A percentile compares a stretch with the other conserved stretches of the same genome.
phyloP scores from a whole-genome alignment of 1,139 yeast genomes.

The Candida sp. region DNA sequence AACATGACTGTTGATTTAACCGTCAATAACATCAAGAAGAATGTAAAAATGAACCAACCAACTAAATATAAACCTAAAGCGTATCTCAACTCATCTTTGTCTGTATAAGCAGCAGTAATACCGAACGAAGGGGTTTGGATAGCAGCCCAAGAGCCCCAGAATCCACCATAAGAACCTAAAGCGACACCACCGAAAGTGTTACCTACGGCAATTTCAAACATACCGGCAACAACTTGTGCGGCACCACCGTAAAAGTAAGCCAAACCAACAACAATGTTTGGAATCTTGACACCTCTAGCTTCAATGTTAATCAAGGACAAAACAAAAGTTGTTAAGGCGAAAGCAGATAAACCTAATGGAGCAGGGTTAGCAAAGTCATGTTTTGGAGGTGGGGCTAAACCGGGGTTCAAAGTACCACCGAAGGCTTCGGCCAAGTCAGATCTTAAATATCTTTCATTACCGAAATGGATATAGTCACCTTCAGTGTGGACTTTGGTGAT shows the following conservation, averaged over 20 bases:
- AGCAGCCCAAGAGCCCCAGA: slow-evolving; percentile 85
- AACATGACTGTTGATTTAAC: slow-evolving; percentile 79
- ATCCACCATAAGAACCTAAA: slow-evolving; percentile 78
- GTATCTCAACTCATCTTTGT: slow-evolving; percentile 22
- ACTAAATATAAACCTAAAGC: slow-evolving; percentile 74
- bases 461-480: slow-evolving; percentile 67
- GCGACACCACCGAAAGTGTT: slow-evolving; percentile 94
- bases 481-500: slow-evolving; percentile 29
- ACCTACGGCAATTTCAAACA: slow-evolving; percentile 74
- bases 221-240: slow-evolving; percentile 69
- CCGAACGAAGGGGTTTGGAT: slow-evolving; percentile 73
- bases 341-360: slow-evolving; percentile 80
- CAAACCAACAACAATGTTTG: slow-evolving; percentile 50
- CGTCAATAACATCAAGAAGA: slow-evolving; percentile 63
- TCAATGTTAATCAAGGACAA: slow-evolving; percentile 53
- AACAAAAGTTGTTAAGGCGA: slow-evolving; percentile 83
- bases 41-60: slow-evolving; percentile 82
- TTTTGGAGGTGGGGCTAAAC: slow-evolving; percentile 59
- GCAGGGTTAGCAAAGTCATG: slow-evolving; percentile 85
- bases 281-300: slow-evolving; percentile 32
- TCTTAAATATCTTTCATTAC: slow-evolving; percentile 64
- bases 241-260: slow-evolving; percentile 89
- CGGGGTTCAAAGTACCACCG: slow-evolving; percentile 73
- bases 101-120: slow-evolving; percentile 54
- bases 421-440: slow-evolving; percentile 62